Percentiles rank a stretch among this genome's conserved stretches.
phyloP scores from a whole-genome alignment of 306 rosid genomes.

The Herpetospermum pedunculosum region DNA sequence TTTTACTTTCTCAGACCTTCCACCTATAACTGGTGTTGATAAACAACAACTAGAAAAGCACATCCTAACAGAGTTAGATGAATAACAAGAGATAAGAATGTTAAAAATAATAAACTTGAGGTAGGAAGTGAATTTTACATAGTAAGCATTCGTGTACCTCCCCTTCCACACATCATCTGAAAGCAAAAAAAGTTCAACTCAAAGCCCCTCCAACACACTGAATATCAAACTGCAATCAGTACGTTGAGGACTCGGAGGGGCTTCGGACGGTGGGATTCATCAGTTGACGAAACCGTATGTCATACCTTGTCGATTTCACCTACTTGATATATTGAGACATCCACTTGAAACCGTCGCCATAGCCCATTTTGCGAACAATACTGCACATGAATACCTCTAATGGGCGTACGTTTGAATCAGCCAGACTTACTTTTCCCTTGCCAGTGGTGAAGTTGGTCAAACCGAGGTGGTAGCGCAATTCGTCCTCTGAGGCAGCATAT shows the following conservation, averaged over 20 bases:
- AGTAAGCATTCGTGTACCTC: neutral
- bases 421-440: conserved; percentile 26
- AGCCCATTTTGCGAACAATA: conserved; percentile 34
- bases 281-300: neutral
- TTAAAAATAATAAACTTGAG: conserved; percentile 1
- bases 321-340: conserved; percentile 29
- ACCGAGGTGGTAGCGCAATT: conserved; percentile 24
- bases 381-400: conserved; percentile 38
- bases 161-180: conserved; percentile 11
- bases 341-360: conserved; percentile 36
- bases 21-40: neutral
- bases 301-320: neutral
- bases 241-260: neutral
- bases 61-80: neutral
- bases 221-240: conserved; percentile 2
- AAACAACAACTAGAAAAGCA: neutral
- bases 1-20: neutral
- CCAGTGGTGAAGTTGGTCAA: conserved; percentile 32
- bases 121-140: neutral
- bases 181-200: conserved; percentile 11
- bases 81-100: conserved; percentile 2
- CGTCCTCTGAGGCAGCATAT: conserved; percentile 31
- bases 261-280: neutral
- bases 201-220: neutral
- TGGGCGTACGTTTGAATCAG: conserved; percentile 25